A percentile compares a stretch with the other conserved stretches of the same genome.
These are phyloP conservation scores for Solanum lignicaule DNA, from an alignment of 257 asterid genomes.

Conservation along the genomic window DNA sequence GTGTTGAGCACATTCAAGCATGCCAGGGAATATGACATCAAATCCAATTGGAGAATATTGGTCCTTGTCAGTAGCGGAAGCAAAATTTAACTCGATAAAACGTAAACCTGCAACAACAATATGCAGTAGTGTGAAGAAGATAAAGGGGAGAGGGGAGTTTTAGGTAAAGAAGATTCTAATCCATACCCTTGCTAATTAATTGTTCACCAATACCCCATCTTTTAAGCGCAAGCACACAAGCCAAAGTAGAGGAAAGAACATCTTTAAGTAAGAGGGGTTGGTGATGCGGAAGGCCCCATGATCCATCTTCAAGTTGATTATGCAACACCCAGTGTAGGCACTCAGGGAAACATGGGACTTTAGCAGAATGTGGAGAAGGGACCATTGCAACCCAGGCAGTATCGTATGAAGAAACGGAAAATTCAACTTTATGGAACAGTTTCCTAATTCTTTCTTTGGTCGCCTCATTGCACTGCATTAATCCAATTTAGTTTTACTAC, in stretches of 20 bases:
- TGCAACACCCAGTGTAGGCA: slow-evolving; percentile 65
- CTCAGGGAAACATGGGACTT: slow-evolving; percentile 59
- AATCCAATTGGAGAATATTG: slow-evolving; percentile 72
- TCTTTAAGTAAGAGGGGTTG: slow-evolving; percentile 50
- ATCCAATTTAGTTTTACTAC: slow-evolving; percentile 1
- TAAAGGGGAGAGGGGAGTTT: background rate
- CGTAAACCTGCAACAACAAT: slow-evolving; percentile 33
- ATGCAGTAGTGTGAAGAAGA: background rate
- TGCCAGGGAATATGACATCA: slow-evolving; percentile 62
- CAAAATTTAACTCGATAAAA: slow-evolving; percentile 53
- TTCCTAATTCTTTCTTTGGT: slow-evolving; percentile 43
- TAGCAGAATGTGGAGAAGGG: slow-evolving; percentile 57
- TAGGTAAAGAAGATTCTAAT: background rate
- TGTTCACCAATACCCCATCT: slow-evolving; percentile 76
- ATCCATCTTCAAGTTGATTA: slow-evolving; percentile 73
- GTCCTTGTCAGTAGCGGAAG: slow-evolving; percentile 28
- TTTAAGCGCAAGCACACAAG: slow-evolving; percentile 76
- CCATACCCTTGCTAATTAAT: slow-evolving; percentile 38
- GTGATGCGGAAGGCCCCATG: slow-evolving; percentile 83
- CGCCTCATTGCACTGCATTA: slow-evolving; percentile 37
- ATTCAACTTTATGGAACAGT: slow-evolving; percentile 36
- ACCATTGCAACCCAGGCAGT: slow-evolving; percentile 99
- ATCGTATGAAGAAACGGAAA: slow-evolving; percentile 75
- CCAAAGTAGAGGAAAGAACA: slow-evolving; percentile 70
- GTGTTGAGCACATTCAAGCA: slow-evolving; percentile 68